Evolutionary conservation across 1,284 basidiomycete genomes (phyloP), one percentile per base, ranked within the genome.

Genomic region (Afroboletus lepidellus): DNA sequence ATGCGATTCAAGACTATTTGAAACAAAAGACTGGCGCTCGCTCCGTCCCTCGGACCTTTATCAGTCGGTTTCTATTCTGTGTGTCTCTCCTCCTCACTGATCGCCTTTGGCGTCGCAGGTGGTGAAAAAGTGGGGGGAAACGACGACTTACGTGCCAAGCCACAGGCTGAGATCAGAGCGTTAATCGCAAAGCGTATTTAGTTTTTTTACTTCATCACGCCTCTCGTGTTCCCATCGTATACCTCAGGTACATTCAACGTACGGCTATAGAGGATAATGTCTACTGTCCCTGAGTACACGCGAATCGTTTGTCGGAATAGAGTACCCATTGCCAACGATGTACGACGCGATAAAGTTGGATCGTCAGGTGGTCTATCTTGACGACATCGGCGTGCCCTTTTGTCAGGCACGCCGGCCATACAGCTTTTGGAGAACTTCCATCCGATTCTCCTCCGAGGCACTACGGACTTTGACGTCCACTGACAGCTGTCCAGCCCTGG

Each of bases 31-130:
- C 64, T 0, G 53, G 55, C 1, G 65, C 36, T 4, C 61, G 65
- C 18, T 61, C 67, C 3, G 64, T 66, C 20, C 64, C 64, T 12
- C 53, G 65, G 29, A 66, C 55, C 7, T 66, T 69, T 23, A 69
- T 66, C 46, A 55, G 64, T 69, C 15, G 0, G 64, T 48, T 0
- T 47, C 8, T 6, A 27, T 23, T 18, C 13, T 30, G 27, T 0
- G n/a, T n/a, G n/a, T 0, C 2, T 37, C 0, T 18, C 12, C 0
- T 12, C 5, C 3, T 6, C 11, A 11, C 15, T 57, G 8, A 51
- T n/a, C 20, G 3, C 4, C n/a, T 20, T 3, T 5, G 3, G 21
- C 15, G 16, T 51, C 5, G 9, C n/a, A 65, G 64, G 42, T n/a
- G 63, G 66, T 2, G 24, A 29, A 15, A 41, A 3, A 29, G 46